phyloP scores from a whole-genome alignment of 306 rosid genomes.

The Fragaria vesca region DNA sequence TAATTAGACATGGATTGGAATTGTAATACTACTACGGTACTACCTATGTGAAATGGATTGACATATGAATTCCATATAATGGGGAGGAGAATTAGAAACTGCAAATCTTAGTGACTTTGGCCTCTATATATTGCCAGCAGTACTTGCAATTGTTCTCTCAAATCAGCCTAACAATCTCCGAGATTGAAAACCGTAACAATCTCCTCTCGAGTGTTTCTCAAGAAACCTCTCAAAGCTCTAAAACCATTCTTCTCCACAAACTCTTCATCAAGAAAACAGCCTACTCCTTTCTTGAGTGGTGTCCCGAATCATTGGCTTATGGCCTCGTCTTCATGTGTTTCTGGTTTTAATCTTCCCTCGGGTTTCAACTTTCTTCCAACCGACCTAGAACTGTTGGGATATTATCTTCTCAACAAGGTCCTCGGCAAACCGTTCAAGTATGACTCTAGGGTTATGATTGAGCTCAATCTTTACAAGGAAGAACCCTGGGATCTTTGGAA shows the following conservation, averaged over 20 bases:
- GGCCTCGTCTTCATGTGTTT: neutral
- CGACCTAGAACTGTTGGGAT: neutral
- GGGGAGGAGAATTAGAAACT: neutral
- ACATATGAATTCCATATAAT: neutral
- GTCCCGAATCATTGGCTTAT: neutral
- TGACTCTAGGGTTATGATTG: neutral
- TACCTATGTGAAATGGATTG: neutral
- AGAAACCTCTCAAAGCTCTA: neutral
- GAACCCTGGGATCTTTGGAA: neutral
- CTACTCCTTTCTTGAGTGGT: neutral
- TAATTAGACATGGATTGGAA: neutral
- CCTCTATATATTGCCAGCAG: neutral
- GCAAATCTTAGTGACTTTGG: neutral
- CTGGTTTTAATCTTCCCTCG: neutral
- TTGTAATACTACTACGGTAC: neutral
- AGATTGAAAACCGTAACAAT: neutral
- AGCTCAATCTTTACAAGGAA: neutral
- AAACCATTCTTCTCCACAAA: neutral
- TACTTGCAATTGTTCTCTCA: neutral
- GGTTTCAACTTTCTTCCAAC: conserved; percentile 6
- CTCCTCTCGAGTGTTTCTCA: neutral
- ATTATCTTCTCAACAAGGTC: conserved; percentile 3
- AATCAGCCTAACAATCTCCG: neutral
- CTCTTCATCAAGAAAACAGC: neutral
- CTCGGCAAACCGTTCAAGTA: neutral